These are phyloP conservation scores for Daedaleopsis sinensis DNA, from an alignment of 768 basidiomycete genomes.

Conservation along the genomic window DNA sequence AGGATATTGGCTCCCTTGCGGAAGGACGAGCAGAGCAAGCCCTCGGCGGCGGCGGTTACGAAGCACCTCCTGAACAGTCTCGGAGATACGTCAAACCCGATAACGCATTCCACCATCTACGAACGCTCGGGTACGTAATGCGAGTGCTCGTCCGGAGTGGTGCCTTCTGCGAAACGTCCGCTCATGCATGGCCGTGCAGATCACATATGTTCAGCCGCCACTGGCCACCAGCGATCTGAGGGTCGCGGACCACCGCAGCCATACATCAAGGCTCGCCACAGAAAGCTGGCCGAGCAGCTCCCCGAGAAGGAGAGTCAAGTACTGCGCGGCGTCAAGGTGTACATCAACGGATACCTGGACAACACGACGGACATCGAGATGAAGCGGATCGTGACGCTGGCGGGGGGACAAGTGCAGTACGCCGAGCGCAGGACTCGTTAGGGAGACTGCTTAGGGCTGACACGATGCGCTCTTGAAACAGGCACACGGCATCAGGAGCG, in stretches of 20 bases:
- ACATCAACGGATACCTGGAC: constrained; percentile 70
- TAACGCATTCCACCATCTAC: constrained; percentile 70
- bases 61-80: constrained; percentile 65
- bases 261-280: constrained; percentile 26
- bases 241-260: constrained; percentile 22
- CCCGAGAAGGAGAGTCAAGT: constrained; percentile 19
- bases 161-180: background rate
- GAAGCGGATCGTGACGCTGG: constrained; percentile 63
- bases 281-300: constrained; percentile 33
- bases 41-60: constrained; percentile 51
- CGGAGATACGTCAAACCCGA: constrained; percentile 69
- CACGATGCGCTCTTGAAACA: constrained; percentile 27
- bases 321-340: constrained; percentile 52
- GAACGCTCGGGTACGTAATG: constrained; percentile 55
- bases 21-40: constrained; percentile 33
- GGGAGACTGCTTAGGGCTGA: constrained; percentile 19
- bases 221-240: constrained; percentile 40
- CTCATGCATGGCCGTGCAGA: constrained; percentile 40
- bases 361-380: constrained; percentile 82
- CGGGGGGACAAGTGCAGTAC: constrained; percentile 69
- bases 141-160: constrained; percentile 15
- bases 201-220: constrained; percentile 60
- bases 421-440: constrained; percentile 10
- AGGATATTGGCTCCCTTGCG: constrained; percentile 37
- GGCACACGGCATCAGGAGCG: constrained; percentile 58